Conservation (phyloP, 1,284 basidiomycete species). For the Lentinula novae-zelandiae region DNA sequence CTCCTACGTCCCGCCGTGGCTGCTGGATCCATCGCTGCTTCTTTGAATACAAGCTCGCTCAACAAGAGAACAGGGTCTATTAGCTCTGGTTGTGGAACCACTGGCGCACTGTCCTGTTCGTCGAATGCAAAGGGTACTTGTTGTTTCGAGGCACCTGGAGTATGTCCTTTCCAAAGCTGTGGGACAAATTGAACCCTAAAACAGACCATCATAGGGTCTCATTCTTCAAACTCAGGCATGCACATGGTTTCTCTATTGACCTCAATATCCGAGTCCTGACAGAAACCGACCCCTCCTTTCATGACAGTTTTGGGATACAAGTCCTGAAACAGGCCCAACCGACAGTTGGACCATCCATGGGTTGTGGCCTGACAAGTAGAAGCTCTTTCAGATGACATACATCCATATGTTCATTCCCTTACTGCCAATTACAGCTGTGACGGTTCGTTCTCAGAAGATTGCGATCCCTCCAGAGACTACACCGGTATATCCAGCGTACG, state of each 20-base stretch:
- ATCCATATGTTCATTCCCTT: neutral
- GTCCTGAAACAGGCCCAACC: constrained; percentile 59
- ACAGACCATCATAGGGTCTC: constrained; percentile 41
- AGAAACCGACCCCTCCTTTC: neutral
- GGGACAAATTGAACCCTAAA: neutral
- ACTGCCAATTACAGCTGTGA: constrained; percentile 53
- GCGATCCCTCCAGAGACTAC: constrained; percentile 65
- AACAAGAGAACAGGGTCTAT: constrained; percentile 18
- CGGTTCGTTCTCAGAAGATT: constrained; percentile 57
- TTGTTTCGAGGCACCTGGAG: constrained; percentile 53
- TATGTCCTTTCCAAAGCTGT: constrained; percentile 18
- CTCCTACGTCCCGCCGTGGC: neutral
- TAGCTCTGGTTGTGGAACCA: constrained; percentile 38
- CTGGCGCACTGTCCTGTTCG: constrained; percentile 41
- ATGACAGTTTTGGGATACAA: constrained; percentile 57
- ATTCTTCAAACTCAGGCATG: constrained; percentile 57
- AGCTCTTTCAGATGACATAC: constrained; percentile 7
- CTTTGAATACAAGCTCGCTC: neutral
- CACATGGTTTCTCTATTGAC: neutral
- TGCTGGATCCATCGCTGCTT: neutral
- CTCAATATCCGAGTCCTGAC: neutral
- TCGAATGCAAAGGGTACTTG: constrained; percentile 37
- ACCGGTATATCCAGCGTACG: constrained; percentile 51
- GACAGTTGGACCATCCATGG: constrained; percentile 78
- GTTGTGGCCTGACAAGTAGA: constrained; percentile 69